Evolutionary conservation across 148 eudicot genomes (phyloP), one percentile per base, ranked within the genome.

Genomic region (Rhododendron ferrugineum): DNA sequence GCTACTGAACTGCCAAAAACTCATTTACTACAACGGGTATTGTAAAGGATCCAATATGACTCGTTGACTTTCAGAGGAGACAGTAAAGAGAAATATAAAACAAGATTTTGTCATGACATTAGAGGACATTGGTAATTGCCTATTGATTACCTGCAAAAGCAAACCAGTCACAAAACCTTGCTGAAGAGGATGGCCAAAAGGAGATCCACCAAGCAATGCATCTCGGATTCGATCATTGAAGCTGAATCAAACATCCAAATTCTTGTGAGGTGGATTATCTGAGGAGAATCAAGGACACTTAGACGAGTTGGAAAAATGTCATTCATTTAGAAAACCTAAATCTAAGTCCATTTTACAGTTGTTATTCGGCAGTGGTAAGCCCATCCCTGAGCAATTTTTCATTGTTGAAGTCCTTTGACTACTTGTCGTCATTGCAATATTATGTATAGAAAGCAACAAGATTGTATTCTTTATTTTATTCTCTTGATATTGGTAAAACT

Each of bases 141-240:
- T 49, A 75, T 30, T 42, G 11, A 82, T 86, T 92, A 95, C 99
- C 98, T 97, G 93, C 90, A 95, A 90, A 40, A 89, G 86, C 82
- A 97, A 89, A 85, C 99, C 99, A 80, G 99, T 97, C 76, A 92
- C 90, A 83, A 94, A 97, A 83, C 99, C 99, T 92, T 97, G 99
- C 85, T 94, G 98, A 90, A 97, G 98, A 52, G 93, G 94, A 85
- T 93, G 93, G 83, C 99, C 99, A 90, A 97, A 97, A 47, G 99
- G 99, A 87, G 98, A 94, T 83, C 99, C 99, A 76, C 99, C 99
- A 84, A 91, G 92, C 89, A 93, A 83, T 66, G 99, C 98, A 92
- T 97, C 99, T 86, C 99, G 94, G 79, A 97, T 92, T 82, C 99
- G 94, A 88, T 97, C 99, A 86, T 97, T 97, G 84, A 97, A 97